Percentiles rank a stretch among this genome's conserved stretches.
phyloP scores from a whole-genome alignment of 2,329 filamentous ascomycete genomes.

The Xylariaceae sp. region DNA sequence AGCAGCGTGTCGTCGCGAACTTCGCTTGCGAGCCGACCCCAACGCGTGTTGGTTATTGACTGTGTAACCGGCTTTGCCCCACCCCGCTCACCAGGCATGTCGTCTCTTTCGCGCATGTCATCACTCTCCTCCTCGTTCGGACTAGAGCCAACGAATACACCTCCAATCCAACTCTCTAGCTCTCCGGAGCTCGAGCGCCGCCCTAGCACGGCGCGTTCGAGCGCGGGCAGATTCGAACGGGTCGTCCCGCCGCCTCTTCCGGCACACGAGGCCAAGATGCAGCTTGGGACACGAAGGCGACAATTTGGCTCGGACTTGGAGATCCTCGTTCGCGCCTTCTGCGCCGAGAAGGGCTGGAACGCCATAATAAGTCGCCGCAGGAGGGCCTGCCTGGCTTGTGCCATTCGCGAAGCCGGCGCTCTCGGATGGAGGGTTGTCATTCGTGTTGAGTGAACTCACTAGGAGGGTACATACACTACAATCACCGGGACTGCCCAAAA shows the following conservation, averaged over 20 bases:
- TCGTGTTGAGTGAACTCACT: conserved; percentile 54
- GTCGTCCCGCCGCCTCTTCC: conserved; percentile 35
- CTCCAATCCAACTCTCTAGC: conserved; percentile 35
- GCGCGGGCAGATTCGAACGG: conserved; percentile 37
- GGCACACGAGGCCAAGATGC: conserved; percentile 56
- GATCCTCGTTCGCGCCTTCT: conserved; percentile 74
- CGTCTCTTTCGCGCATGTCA: conserved; percentile 55
- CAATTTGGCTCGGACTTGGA: conserved; percentile 71
- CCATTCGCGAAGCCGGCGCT: conserved; percentile 75
- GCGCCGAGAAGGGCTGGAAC: conserved; percentile 76
- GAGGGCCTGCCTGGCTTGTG: conserved; percentile 75
- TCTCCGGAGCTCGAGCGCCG: conserved; percentile 33
- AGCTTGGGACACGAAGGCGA: conserved; percentile 61
- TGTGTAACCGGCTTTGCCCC: conserved; percentile 63
- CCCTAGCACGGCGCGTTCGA: conserved; percentile 39
- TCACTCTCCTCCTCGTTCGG: conserved; percentile 46
- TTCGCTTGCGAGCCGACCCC: conserved; percentile 38
- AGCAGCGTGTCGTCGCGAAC: conserved; percentile 25
- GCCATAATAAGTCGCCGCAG: conserved; percentile 72
- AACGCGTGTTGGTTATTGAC: conserved; percentile 65
- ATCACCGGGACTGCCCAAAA: background rate
- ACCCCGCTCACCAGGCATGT: conserved; percentile 53
- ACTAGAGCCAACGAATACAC: conserved; percentile 35
- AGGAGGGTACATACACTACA: no score
- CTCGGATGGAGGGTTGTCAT: conserved; percentile 73